Base-by-base conservation (phyloP, 129 eudicot species). In the Rutidosis leptorrhynchoides region DNA sequence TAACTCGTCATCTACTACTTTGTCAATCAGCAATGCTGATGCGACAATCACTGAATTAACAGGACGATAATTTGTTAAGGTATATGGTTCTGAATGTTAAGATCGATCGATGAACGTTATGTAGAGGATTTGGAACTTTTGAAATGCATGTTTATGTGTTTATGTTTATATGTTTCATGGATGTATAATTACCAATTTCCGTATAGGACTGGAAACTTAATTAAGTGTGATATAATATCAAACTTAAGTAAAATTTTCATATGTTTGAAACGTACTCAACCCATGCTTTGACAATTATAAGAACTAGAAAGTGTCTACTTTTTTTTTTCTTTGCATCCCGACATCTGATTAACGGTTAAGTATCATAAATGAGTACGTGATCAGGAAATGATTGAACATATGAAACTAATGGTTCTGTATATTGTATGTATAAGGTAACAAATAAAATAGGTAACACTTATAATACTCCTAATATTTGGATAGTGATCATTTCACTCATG, bases 21-120 rank as follows among this genome's bases (percentile, higher is more conserved):
- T 61, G 42, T 78, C 82, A 5, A 40, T 37, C 23, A 78, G 77
- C 82, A 72, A 59, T 10, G 77, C 77, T 14, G 77, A 73, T 21
- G 74, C 69, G 6, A 78, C 82, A 1, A 52, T 78, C 69, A 78
- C 78, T 14, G 78, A 78, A 48, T 72, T 78, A 53, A 78, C 72
- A 12, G 82, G 81, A 10, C 81, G 81, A 24, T 77, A 77, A 60
- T 29, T 29, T 20, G 26, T 60, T 20, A 19, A 6, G 4, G 2
- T 35, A 22, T 23, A 15, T 42, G 3, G 55, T 56, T 56, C 26
- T 56, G 22, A 42, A 14, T 2, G 48, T 17, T 11, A 63, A 19
- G 28, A 53, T 63, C 64, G 45, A 71, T 52, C 22, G 6, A n/a
- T 55, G 53, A 62, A 42, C 37, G 15, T 10, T 49, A 62, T 32